These are phyloP conservation scores for Cyberlindnera euphorbiae DNA, from an alignment of 805 yeast species.

Conservation along the genomic window DNA sequence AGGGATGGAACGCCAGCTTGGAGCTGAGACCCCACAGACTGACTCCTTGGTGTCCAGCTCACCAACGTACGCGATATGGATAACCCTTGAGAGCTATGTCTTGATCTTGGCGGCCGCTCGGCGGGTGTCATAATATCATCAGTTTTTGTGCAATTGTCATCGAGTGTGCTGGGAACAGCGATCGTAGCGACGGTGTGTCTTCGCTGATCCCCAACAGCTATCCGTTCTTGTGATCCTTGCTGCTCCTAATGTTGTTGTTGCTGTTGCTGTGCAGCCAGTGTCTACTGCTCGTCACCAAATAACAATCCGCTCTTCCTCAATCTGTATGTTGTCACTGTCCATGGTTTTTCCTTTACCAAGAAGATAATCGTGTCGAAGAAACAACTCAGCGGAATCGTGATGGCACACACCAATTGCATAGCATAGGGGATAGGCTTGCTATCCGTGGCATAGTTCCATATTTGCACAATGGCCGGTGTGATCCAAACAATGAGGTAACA, in stretches of 20 bases:
- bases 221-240: too few species aligned
- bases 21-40: too few species aligned
- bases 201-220: too few species aligned
- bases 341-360: conserved; percentile 70
- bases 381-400: conserved; percentile 76
- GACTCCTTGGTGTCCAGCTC: not conserved
- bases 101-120: too few species aligned
- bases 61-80: conserved; percentile 2
- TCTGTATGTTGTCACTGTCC: conserved; percentile 34
- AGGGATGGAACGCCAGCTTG: too few species aligned
- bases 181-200: too few species aligned
- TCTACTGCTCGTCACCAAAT: not conserved
- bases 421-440: conserved; percentile 5
- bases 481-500: conserved; percentile 22
- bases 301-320: conserved; percentile 1
- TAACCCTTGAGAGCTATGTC: conserved; percentile 1
- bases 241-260: too few species aligned
- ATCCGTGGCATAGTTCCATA: conserved; percentile 6
- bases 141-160: too few species aligned
- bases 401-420: conserved; percentile 40
- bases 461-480: conserved; percentile 15
- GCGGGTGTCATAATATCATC: too few species aligned
- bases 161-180: too few species aligned
- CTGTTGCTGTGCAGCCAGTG: not conserved
- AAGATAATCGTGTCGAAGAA: conserved; percentile 73